phyloP scores from a whole-genome alignment of 2,329 filamentous ascomycete species.

The Xylaria sp. region DNA sequence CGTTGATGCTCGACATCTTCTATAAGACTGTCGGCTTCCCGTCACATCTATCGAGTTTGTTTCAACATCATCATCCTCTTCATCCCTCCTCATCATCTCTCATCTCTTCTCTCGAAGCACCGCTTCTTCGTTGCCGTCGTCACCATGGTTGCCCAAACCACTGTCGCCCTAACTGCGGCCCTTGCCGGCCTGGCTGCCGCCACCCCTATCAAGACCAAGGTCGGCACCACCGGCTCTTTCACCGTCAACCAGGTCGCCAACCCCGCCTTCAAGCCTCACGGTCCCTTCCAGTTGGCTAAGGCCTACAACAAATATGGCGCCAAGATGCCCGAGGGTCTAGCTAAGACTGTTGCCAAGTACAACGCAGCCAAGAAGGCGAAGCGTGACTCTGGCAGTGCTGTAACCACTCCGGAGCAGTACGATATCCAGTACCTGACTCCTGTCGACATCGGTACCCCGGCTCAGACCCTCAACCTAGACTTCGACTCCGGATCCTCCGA shows the following conservation, averaged over 20 bases:
- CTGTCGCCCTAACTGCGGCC: conserved; percentile 37
- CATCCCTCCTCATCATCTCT: neutral
- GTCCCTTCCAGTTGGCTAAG: conserved; percentile 45
- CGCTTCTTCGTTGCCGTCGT: conserved; percentile 10
- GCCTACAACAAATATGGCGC: conserved; percentile 49
- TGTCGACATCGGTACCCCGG: conserved; percentile 50
- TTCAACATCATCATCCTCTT: conserved; percentile 17
- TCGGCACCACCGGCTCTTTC: conserved; percentile 42
- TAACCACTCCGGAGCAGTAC: conserved; percentile 45
- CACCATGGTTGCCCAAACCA: conserved; percentile 36
- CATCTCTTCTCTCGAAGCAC: conserved; percentile 9
- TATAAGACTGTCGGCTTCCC: conserved; percentile 33
- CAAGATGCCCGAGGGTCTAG: conserved; percentile 43
- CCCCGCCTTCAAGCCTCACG: conserved; percentile 44
- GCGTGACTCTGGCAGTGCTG: conserved; percentile 45
- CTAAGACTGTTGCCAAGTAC: conserved; percentile 42
- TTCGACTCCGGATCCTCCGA: conserved; percentile 53
- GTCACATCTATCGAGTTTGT: conserved; percentile 7
- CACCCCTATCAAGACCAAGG: conserved; percentile 39
- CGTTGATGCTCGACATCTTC: conserved; percentile 8
- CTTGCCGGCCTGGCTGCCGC: conserved; percentile 44
- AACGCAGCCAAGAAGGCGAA: conserved; percentile 38
- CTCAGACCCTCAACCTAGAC: conserved; percentile 50
- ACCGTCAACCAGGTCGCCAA: conserved; percentile 46
- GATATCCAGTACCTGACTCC: conserved; percentile 50